These are phyloP conservation scores for Naegleria lovaniensis DNA, from an alignment of 208 protist genomes.

Conservation along the genomic window DNA sequence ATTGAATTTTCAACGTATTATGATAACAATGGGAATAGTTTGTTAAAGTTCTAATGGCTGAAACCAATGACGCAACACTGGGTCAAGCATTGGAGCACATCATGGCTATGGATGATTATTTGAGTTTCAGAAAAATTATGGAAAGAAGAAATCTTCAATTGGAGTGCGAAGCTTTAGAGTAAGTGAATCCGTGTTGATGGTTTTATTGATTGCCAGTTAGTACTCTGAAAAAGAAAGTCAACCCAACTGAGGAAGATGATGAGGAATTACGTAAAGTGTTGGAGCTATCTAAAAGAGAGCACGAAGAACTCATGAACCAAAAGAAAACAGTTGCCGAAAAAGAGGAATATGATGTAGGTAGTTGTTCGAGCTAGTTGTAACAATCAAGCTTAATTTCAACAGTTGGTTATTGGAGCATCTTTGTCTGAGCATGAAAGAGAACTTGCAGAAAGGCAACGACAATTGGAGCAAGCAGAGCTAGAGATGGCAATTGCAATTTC, in stretches of 20 bases:
- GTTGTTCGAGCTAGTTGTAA: too few relatives aligned
- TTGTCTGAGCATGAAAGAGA: background rate
- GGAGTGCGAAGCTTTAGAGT: conserved; percentile 61
- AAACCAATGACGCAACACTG: conserved; percentile 37
- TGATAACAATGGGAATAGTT: conserved; percentile 26
- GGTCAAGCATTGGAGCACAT: conserved; percentile 63
- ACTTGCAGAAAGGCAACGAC: background rate
- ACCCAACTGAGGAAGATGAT: background rate
- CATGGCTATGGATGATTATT: conserved; percentile 72
- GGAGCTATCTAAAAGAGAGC: background rate
- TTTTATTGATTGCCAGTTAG: background rate
- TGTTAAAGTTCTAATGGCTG: conserved; percentile 38
- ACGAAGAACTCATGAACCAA: background rate
- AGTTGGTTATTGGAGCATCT: background rate
- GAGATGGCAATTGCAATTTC: background rate
- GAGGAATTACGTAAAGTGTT: background rate
- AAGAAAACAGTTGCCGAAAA: background rate
- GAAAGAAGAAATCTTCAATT: conserved; percentile 76
- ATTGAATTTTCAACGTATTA: background rate
- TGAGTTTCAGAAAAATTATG: conserved; percentile 75
- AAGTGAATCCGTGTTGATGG: background rate
- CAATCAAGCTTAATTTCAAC: too few relatives aligned
- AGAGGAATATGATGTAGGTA: background rate
- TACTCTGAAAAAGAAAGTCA: background rate
- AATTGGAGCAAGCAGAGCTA: background rate